Evolutionary conservation across 352 stramenopile genomes (phyloP).

Genomic region (Aphanomyces euteiches): DNA sequence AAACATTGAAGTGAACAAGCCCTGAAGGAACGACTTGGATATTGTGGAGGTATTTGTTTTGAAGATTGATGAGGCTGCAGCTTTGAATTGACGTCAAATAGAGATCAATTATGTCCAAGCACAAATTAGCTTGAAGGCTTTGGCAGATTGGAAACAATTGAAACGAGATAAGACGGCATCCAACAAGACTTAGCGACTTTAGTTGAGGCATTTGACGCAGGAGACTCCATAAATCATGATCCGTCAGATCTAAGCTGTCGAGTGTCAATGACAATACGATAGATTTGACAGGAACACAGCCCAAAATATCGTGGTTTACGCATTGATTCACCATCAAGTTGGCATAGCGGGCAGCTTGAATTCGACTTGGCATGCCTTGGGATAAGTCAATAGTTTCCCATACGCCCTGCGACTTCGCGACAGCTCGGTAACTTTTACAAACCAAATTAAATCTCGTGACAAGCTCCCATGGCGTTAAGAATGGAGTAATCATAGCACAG

Average conservation of each 20-base stretch:
- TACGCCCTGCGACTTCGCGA: neutral
- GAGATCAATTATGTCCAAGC: conserved; percentile 32
- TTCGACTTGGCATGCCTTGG: neutral
- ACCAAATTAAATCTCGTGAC: neutral
- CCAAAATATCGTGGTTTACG: neutral
- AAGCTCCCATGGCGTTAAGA: conserved; percentile 24
- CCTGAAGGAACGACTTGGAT: conserved; percentile 30
- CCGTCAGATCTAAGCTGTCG: conserved; percentile 30
- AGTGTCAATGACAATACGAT: conserved; percentile 32
- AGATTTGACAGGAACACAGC: conserved; percentile 8
- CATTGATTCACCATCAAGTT: conserved; percentile 20
- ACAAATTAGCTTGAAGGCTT: neutral
- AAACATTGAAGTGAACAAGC: conserved; percentile 13
- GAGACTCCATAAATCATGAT: conserved; percentile 35
- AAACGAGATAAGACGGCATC: conserved; percentile 38
- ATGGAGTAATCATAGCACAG: conserved; percentile 1
- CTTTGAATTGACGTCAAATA: conserved; percentile 39
- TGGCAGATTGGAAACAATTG: conserved; percentile 36
- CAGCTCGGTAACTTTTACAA: neutral
- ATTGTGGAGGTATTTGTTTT: conserved; percentile 14
- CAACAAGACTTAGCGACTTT: conserved; percentile 27
- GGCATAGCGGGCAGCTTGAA: conserved; percentile 2
- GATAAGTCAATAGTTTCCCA: neutral
- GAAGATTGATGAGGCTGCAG: neutral
- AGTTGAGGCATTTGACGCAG: conserved; percentile 29